Evolutionary conservation across 768 basidiomycete species (phyloP).

Genomic region (Lentinula detonsa): DNA sequence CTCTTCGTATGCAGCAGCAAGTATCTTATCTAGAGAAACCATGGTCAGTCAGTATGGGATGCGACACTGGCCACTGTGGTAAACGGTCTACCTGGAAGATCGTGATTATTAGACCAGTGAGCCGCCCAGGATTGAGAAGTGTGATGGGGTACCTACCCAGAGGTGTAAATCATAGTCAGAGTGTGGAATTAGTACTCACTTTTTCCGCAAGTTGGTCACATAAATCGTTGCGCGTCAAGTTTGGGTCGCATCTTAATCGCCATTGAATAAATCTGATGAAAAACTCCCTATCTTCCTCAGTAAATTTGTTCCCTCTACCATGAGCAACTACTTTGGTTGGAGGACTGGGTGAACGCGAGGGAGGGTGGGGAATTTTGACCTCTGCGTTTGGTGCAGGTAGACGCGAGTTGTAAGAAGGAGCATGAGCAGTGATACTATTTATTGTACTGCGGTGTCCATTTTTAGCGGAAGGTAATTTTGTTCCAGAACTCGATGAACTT

Average conservation of each 20-base stretch:
- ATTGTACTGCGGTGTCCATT: slow-evolving; percentile 41
- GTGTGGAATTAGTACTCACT: slow-evolving; percentile 24
- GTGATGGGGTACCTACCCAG: slow-evolving; percentile 61
- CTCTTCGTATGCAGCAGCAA: slow-evolving; percentile 35
- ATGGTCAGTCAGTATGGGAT: neutral
- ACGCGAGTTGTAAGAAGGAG: slow-evolving; percentile 38
- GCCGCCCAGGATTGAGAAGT: slow-evolving; percentile 55
- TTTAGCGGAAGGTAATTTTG: slow-evolving; percentile 8
- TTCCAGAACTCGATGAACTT: neutral
- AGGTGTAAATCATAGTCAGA: neutral
- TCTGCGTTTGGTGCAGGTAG: slow-evolving; percentile 59
- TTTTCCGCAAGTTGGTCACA: slow-evolving; percentile 52
- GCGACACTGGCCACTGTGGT: neutral
- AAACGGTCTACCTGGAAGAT: slow-evolving; percentile 41
- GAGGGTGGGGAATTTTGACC: slow-evolving; percentile 53
- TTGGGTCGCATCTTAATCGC: slow-evolving; percentile 50
- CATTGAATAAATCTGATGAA: slow-evolving; percentile 64
- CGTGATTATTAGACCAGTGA: slow-evolving; percentile 63
- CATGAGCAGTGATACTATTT: slow-evolving; percentile 54
- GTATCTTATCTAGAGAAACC: slow-evolving; percentile 31
- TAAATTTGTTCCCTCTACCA: slow-evolving; percentile 56
- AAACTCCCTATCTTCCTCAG: slow-evolving; percentile 57
- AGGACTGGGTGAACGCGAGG: slow-evolving; percentile 65
- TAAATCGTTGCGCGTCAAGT: slow-evolving; percentile 45
- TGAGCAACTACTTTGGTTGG: slow-evolving; percentile 42